A percentile compares a stretch with the other conserved stretches of the same genome.
Conservation (phyloP, 2,329 filamentous ascomycete species). For the Colletotrichum sp. region DNA sequence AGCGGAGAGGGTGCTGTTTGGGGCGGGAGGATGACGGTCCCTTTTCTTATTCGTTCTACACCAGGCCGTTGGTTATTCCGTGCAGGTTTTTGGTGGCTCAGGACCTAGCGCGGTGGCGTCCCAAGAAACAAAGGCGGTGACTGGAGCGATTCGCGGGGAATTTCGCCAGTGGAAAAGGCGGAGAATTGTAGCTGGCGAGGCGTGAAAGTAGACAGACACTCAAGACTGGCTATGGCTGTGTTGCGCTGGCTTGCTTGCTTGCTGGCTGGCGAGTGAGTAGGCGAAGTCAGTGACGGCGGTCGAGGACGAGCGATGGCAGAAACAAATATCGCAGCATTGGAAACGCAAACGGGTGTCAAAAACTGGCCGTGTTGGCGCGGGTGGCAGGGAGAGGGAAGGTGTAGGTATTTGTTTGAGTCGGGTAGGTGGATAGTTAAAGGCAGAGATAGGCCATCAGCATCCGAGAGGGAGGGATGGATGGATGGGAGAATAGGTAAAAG, state of each 20-base stretch:
- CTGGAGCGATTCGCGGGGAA: conserved; percentile 22
- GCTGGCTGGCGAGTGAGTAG: neutral
- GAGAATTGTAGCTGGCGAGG: conserved; percentile 7
- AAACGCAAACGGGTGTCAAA: conserved; percentile 16
- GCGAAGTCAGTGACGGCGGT: conserved; percentile 10
- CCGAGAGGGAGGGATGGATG: conserved; percentile 4
- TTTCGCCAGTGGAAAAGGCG: conserved; percentile 13
- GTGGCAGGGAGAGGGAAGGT: neutral
- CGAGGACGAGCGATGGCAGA: conserved; percentile 11
- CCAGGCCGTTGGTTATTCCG: conserved; percentile 18
- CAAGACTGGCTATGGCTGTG: neutral
- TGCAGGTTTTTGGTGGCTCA: conserved; percentile 21
- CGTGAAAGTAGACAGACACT: conserved; percentile 11
- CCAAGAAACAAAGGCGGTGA: conserved; percentile 26
- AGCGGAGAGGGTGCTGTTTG: conserved; percentile 1
- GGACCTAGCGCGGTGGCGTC: conserved; percentile 23
- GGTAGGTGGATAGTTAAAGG: neutral
- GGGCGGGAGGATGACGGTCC: conserved; percentile 15
- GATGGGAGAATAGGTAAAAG: neutral
- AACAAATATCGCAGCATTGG: conserved; percentile 11
- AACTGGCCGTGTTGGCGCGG: neutral
- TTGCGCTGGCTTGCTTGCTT: neutral
- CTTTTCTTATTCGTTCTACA: conserved; percentile 21
- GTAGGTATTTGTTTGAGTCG: conserved; percentile 5
- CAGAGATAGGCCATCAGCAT: neutral